These are phyloP conservation scores for Xylaria multiplex DNA, from an alignment of 2,329 filamentous ascomycete species.

Conservation along the genomic window DNA sequence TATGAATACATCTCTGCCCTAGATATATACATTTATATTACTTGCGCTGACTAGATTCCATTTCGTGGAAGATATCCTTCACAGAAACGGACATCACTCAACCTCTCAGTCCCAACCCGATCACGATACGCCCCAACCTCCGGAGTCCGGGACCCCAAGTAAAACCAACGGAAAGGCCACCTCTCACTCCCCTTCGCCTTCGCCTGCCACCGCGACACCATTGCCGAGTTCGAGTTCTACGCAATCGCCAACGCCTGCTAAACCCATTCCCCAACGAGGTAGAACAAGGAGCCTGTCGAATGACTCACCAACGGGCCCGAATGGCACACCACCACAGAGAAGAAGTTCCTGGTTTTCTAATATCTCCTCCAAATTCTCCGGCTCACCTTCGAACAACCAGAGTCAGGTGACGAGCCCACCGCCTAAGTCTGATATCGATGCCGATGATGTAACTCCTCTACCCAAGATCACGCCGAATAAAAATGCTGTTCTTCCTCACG, in stretches of 20 bases:
- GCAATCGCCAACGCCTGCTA: slow-evolving; percentile 39
- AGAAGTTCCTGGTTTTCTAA: slow-evolving; percentile 93
- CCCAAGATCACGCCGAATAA: slow-evolving; percentile 62
- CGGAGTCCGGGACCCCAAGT: slow-evolving; percentile 37
- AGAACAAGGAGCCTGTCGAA: slow-evolving; percentile 49
- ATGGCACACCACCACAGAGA: slow-evolving; percentile 55
- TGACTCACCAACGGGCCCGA: slow-evolving; percentile 45
- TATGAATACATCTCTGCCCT: neutral
- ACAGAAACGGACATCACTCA: slow-evolving; percentile 38
- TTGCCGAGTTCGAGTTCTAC: slow-evolving; percentile 34
- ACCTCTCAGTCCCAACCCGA: slow-evolving; percentile 41
- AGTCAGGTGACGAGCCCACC: slow-evolving; percentile 27
- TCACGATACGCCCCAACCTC: slow-evolving; percentile 37
- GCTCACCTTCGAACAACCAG: slow-evolving; percentile 54
- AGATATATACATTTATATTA: slow-evolving; percentile 4
- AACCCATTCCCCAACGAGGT: slow-evolving; percentile 48
- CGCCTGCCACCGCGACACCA: slow-evolving; percentile 34
- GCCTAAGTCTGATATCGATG: slow-evolving; percentile 41
- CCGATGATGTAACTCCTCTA: slow-evolving; percentile 55
- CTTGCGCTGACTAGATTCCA: slow-evolving; percentile 34
- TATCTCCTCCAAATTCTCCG: slow-evolving; percentile 91
- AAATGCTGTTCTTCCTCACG: slow-evolving; percentile 69
- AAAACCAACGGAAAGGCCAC: slow-evolving; percentile 44
- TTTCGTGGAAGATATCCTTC: slow-evolving; percentile 42
- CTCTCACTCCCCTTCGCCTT: slow-evolving; percentile 34